phyloP scores from a whole-genome alignment of 805 yeast genomes.

The Saccharomycopsis sp. region DNA sequence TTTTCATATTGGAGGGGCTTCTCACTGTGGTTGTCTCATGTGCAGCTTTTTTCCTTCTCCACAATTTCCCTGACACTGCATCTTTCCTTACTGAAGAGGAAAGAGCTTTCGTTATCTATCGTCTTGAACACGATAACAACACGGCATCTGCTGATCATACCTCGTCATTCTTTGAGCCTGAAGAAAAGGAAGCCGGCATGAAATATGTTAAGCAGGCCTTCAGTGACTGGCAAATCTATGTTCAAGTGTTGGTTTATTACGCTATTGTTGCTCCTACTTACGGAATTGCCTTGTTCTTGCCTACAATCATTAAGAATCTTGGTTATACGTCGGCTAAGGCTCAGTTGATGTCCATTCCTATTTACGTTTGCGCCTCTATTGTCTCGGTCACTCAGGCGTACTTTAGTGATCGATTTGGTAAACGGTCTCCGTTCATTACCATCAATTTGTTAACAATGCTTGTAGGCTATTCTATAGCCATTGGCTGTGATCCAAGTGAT shows the following conservation, averaged over 20 bases:
- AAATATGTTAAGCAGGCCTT: constrained; percentile 24
- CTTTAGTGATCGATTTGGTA: constrained; percentile 26
- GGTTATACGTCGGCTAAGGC: constrained; percentile 38
- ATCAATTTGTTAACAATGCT: constrained; percentile 26
- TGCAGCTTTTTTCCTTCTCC: constrained; percentile 39
- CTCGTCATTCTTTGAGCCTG: constrained; percentile 13
- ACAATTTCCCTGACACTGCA: constrained; percentile 68
- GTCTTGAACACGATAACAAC: constrained; percentile 11
- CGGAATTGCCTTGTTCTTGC: constrained; percentile 37
- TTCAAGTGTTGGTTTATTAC: constrained; percentile 26
- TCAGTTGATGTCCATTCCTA: constrained; percentile 39
- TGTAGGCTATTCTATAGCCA: constrained; percentile 30
- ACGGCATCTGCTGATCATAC: constrained; percentile 10
- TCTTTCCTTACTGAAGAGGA: constrained; percentile 46
- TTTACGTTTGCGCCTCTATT: constrained; percentile 32
- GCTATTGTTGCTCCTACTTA: constrained; percentile 31
- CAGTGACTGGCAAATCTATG: constrained; percentile 29
- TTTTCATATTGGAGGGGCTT: constrained; percentile 46
- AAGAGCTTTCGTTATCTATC: constrained; percentile 38
- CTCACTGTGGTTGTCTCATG: constrained; percentile 31
- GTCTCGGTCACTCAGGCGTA: constrained; percentile 28
- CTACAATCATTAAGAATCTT: constrained; percentile 37
- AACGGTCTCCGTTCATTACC: constrained; percentile 29
- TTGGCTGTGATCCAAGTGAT: constrained; percentile 24
- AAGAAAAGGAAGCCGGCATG: constrained; percentile 7